Evolutionary conservation across 2,329 filamentous ascomycete species (phyloP).

Genomic region (Colletotrichum costaricense): DNA sequence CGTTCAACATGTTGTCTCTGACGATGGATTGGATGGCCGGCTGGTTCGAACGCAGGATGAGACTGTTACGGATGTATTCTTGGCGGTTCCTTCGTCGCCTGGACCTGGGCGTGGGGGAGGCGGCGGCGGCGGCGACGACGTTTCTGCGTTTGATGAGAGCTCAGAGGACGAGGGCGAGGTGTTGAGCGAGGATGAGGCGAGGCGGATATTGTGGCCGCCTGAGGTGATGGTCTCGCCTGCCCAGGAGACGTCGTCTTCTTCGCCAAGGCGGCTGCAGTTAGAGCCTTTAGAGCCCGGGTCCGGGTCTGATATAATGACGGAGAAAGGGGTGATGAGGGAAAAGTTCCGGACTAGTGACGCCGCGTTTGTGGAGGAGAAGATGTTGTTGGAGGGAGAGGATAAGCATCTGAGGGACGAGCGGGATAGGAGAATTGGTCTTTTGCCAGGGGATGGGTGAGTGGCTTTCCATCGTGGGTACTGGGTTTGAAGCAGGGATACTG

Average conservation of each 20-base stretch:
- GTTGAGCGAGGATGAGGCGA: constrained; percentile 16
- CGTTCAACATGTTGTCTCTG: constrained; percentile 31
- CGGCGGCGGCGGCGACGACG: background rate
- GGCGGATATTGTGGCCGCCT: constrained; percentile 14
- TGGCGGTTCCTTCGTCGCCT: background rate
- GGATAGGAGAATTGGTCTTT: constrained; percentile 37
- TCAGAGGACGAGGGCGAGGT: background rate
- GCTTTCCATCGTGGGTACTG: background rate
- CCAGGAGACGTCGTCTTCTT: background rate
- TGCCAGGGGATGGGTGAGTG: background rate
- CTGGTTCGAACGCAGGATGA: background rate
- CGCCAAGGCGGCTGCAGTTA: background rate
- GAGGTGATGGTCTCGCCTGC: background rate
- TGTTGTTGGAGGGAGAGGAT: constrained; percentile 46
- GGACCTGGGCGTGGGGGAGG: too few species aligned
- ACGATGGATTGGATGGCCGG: background rate
- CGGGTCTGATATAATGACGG: constrained; percentile 39
- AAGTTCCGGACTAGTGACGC: constrained; percentile 53
- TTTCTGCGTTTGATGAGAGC: background rate
- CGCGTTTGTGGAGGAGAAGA: constrained; percentile 53
- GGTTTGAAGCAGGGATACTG: background rate
- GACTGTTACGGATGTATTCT: background rate
- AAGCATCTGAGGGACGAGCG: constrained; percentile 49
- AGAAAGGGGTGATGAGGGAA: constrained; percentile 42
- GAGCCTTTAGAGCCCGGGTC: constrained; percentile 18